Base-by-base conservation (phyloP, 1,284 basidiomycete species). In the Apiotrichum gamsii region DNA sequence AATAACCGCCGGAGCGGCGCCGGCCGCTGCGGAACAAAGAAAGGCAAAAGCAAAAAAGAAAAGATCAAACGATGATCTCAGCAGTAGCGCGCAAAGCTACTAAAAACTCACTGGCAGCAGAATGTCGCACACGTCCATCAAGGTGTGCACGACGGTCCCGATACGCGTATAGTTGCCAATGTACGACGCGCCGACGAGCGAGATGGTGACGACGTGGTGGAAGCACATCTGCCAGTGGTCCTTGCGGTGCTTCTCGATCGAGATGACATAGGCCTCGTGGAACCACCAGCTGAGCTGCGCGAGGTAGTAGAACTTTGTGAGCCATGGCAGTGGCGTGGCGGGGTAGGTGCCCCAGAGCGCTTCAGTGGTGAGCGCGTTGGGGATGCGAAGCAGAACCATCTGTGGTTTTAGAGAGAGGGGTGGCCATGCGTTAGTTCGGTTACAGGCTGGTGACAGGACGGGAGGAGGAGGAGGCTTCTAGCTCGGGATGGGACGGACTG, bases 191-290 rank as follows among this genome's bases (percentile, higher is more conserved):
- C 77, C 69, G 73, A 96, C 82, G 55, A 98, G 80, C 32, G 78
- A 69, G 49, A 93, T 80, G 16, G 91, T 94, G 61, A 97, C 85
- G 61, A 95, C 69, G 72, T 98, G 94, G 74, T 98, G 94, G 24
- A 82, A 76, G 77, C 96, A 86, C 94, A 97, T 98, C 73, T 96
- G 91, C 69, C 78, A 77, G 70, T 95, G 89, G 72, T 98, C 94
- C 65, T 90, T 91, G 47, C 94, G 79, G 45, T 82, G 79, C 39
- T 84, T 90, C 72, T 98, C 94, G n/a, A 90, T 84, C 69, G 96
- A 87, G 68, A 98, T 79, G 46, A 94, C 84, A 53, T 96, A 77
- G 16, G 95, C 76, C 72, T 94, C 90, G 65, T 97, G 91, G 50
- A 87, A 74, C 76, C 95, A 97, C 73, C 93, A 95, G 9, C 89